Evolutionary conservation across 192 early-diverging fungal genomes (phyloP), one percentile per base, ranked within the genome.

Genomic region (Dissophora globulifera): DNA sequence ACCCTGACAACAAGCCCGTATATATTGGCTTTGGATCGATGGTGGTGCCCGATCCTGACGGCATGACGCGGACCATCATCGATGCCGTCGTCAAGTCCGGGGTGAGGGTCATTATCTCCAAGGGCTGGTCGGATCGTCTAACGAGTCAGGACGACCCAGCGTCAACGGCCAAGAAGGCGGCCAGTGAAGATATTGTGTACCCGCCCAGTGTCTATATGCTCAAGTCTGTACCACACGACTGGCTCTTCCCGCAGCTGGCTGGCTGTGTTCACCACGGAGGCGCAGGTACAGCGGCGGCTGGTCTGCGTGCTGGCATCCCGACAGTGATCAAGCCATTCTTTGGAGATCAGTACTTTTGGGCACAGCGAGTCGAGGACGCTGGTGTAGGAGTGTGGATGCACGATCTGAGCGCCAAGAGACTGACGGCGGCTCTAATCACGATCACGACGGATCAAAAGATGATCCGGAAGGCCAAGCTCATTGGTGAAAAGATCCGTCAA

Each of bases 21-120:
- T 93, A 93, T 64, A 92, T 93, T 64, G 92, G 91, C 2, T 92
- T 92, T 69, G 92, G 92, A 27, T 89, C 87, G 27, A 93, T 93
- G 65, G 85, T 92, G 22, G 90, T 91, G 11, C 72, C 84, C 22
- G 89, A 92, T 75, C 89, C 92, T 11, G 76, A 85, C 19, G 87
- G 74, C 22, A 70, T 92, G 50, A 90, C 90, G 2, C 72, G 67
- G 16, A 66, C 76, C 0, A 88, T 93, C 63, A 81, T 90, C 3
- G 86, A 90, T n/a, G 84, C 89, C 41, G 85, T 90, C 13, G 50
- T 80, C 27, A 79, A 85, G 53, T 81, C 89, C 27, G 84, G 82
- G 22, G 91, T 92, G 2, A 78, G 86, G 16, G 91, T 86, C 20
- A 86, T 93, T 54, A 63, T 93, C 45, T 88, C 85, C 22, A 87